A percentile compares a stretch with the other conserved stretches of the same genome.
Conservation (phyloP, 2,329 filamentous ascomycete genomes). For the Fusarium torreyae region DNA sequence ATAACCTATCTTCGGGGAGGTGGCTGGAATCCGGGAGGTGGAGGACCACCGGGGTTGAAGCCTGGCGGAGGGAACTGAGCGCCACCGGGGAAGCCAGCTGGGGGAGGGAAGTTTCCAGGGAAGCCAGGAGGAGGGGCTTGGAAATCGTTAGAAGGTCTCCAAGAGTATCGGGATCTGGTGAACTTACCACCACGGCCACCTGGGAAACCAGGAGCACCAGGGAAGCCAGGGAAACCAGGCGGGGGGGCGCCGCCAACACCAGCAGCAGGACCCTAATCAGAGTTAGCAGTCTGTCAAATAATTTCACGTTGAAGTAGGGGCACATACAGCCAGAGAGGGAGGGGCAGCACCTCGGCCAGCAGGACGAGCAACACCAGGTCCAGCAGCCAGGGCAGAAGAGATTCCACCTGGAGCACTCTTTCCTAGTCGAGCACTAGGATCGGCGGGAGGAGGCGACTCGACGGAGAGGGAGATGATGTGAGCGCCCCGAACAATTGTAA, state of each 20-base stretch:
- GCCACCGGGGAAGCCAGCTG: slow-evolving; percentile 64
- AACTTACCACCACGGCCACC: slow-evolving; percentile 70
- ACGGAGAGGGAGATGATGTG: slow-evolving; percentile 96
- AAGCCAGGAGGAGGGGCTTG: slow-evolving; percentile 65
- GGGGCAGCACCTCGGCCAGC: slow-evolving; percentile 87
- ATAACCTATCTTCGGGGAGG: slow-evolving; percentile 72
- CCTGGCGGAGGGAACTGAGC: slow-evolving; percentile 66
- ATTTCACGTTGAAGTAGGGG: neutral
- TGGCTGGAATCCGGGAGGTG: slow-evolving; percentile 82
- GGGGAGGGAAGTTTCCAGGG: slow-evolving; percentile 49
- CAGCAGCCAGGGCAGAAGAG: slow-evolving; percentile 80
- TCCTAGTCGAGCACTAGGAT: slow-evolving; percentile 91
- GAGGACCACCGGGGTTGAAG: slow-evolving; percentile 67
- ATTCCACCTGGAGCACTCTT: slow-evolving; percentile 79
- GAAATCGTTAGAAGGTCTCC: slow-evolving; percentile 52
- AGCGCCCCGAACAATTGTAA: slow-evolving; percentile 94
- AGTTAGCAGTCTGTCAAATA: slow-evolving; percentile 37
- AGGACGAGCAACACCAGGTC: slow-evolving; percentile 91
- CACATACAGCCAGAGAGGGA: slow-evolving; percentile 79
- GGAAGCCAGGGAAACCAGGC: slow-evolving; percentile 69
- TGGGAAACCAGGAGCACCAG: slow-evolving; percentile 63
- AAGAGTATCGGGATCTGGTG: slow-evolving; percentile 11
- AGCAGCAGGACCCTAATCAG: slow-evolving; percentile 79
- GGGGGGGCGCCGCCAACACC: slow-evolving; percentile 84
- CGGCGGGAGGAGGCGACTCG: slow-evolving; percentile 94